Percentiles rank a stretch among this genome's conserved stretches.
Evolutionary conservation across 345 rosid species (phyloP).

Genomic region (Gynandropsis gynandra): DNA sequence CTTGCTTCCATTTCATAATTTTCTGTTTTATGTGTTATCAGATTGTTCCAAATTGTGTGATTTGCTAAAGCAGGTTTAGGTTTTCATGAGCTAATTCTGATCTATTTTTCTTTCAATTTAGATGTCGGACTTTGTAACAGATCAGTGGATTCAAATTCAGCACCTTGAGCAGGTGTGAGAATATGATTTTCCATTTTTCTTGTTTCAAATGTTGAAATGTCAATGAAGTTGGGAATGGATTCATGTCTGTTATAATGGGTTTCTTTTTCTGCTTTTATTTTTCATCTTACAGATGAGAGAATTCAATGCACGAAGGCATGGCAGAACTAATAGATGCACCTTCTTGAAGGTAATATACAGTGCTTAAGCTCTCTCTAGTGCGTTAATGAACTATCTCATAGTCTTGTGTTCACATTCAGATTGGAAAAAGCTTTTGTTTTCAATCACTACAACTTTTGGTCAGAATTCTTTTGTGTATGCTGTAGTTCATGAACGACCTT

Average conservation of each 20-base stretch:
- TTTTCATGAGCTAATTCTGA: not conserved
- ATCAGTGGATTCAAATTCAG: conserved; percentile 67
- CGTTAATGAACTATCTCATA: too few species aligned
- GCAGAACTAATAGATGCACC: conserved; percentile 32
- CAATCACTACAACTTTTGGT: too few species aligned
- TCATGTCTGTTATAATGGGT: not conserved
- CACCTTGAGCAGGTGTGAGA: conserved; percentile 53
- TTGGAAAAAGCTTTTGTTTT: too few species aligned
- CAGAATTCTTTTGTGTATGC: too few species aligned
- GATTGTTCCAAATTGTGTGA: not conserved
- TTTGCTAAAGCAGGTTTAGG: not conserved
- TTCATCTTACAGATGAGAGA: conserved; percentile 39
- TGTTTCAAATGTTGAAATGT: conserved; percentile 24
- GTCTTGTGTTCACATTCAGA: too few species aligned
- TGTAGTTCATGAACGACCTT: conserved; percentile 37
- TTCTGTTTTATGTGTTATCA: not conserved
- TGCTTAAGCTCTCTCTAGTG: not conserved
- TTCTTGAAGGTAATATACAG: conserved; percentile 46
- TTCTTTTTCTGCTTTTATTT: too few species aligned
- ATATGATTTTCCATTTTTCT: conserved; percentile 23
- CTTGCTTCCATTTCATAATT: not conserved
- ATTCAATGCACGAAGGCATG: conserved; percentile 29
- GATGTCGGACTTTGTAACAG: conserved; percentile 52
- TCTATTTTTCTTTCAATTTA: conserved; percentile 18
- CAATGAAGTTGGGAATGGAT: not conserved